phyloP scores from a whole-genome alignment of 2,329 filamentous ascomycete genomes.

The Raffaelea albimanens region DNA sequence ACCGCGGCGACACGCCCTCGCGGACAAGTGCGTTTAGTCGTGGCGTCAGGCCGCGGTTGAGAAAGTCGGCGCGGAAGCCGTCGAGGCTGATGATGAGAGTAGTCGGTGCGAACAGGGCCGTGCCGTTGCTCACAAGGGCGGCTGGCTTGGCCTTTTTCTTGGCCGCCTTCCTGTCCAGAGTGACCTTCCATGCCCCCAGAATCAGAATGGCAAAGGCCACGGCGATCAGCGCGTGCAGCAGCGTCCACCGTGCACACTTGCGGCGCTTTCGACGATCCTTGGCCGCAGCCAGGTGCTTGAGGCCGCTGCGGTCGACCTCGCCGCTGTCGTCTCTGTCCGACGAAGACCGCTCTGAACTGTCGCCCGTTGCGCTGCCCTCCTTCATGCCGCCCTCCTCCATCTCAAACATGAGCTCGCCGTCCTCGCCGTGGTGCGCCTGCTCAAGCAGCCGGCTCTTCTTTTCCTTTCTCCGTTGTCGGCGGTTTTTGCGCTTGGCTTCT shows the following conservation, averaged over 20 bases:
- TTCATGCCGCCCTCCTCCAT: constrained; percentile 74
- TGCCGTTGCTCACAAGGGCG: constrained; percentile 62
- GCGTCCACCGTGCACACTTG: constrained; percentile 30
- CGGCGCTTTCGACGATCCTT: constrained; percentile 23
- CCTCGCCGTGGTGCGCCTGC: constrained; percentile 52
- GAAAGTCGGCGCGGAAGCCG: constrained; percentile 90
- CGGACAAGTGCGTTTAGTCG: constrained; percentile 68
- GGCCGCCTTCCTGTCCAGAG: constrained; percentile 29
- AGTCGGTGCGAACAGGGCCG: constrained; percentile 79
- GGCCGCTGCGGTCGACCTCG: constrained; percentile 46
- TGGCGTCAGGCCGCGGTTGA: constrained; percentile 75
- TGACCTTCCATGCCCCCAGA: constrained; percentile 50
- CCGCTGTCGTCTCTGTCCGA: constrained; percentile 52
- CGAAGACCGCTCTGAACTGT: constrained; percentile 52
- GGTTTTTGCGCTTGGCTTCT: constrained; percentile 29
- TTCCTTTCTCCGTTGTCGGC: constrained; percentile 37
- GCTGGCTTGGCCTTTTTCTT: constrained; percentile 1
- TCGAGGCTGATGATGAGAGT: constrained; percentile 91
- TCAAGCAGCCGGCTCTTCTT: constrained; percentile 44
- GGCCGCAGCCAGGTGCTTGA: not conserved
- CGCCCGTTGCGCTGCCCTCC: constrained; percentile 54
- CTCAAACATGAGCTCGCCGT: constrained; percentile 75
- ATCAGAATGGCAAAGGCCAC: constrained; percentile 47
- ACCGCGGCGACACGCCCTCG: constrained; percentile 79
- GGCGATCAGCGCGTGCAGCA: constrained; percentile 42